Evolutionary conservation across 1,139 yeast genomes (phyloP).

Genomic region (Yamadazyma triangularis): DNA sequence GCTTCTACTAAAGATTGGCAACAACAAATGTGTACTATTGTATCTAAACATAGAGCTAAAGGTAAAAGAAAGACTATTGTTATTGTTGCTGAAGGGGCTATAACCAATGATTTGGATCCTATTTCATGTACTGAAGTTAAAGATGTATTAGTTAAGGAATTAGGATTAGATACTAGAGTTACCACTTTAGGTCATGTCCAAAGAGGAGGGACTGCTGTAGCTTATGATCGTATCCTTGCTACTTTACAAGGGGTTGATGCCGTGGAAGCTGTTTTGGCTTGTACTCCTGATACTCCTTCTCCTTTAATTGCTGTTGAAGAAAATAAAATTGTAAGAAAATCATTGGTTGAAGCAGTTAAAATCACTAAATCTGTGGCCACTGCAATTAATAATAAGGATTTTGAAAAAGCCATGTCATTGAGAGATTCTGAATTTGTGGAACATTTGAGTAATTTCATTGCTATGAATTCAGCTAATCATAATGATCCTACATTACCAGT

Average conservation of each 20-base stretch:
- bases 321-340: conserved; percentile 78
- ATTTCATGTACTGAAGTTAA: conserved; percentile 78
- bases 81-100: conserved; percentile 97
- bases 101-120: conserved; percentile 75
- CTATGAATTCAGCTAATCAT: conserved; percentile 56
- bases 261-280: conserved; percentile 83
- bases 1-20: conserved; percentile 63
- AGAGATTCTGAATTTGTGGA: conserved; percentile 73
- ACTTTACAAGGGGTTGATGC: conserved; percentile 98
- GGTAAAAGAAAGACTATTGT: conserved; percentile 95
- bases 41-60: conserved; percentile 69
- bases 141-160: conserved; percentile 62
- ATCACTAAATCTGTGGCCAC: conserved; percentile 83
- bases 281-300: conserved; percentile 87
- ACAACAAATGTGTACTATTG: conserved; percentile 66
- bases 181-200: conserved; percentile 97
- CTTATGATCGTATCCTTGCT: conserved; percentile 84
- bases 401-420: conserved; percentile 77
- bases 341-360: conserved; percentile 84
- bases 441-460: conserved; percentile 57
- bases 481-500: conserved; percentile 56
- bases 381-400: conserved; percentile 75
- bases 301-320: conserved; percentile 92
- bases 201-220: conserved; percentile 98
- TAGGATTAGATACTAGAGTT: conserved; percentile 90